phyloP scores from a whole-genome alignment of 1,284 basidiomycete genomes.

The Puccinia brachypodii region DNA sequence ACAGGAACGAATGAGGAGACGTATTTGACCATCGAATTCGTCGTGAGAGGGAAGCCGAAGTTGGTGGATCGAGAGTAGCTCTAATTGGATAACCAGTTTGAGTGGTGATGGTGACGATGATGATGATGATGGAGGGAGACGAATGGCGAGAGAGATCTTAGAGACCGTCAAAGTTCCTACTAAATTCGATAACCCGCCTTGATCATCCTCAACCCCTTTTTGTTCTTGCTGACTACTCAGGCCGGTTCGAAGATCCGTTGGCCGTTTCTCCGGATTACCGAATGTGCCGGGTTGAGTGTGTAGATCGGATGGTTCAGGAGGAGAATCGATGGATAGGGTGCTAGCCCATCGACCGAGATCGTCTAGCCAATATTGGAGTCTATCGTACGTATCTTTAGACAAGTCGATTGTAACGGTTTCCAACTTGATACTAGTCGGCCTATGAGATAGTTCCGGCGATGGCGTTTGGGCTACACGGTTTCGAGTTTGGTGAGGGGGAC shows the following conservation, averaged over 20 bases:
- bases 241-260: not conserved
- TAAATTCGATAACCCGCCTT: not conserved
- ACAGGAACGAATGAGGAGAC: not conserved
- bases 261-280: not conserved
- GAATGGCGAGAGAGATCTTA: constrained; percentile 9
- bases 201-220: not conserved
- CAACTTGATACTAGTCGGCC: constrained; percentile 8
- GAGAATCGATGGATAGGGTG: not conserved
- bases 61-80: constrained; percentile 15
- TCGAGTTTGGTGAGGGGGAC: not conserved
- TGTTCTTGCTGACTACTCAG: not conserved
- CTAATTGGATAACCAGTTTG: constrained; percentile 14
- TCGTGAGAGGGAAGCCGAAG: not conserved
- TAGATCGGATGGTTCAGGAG: not conserved
- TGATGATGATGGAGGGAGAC: not conserved
- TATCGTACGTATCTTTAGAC: constrained; percentile 35
- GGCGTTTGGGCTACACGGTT: not conserved
- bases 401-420: constrained; percentile 26
- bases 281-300: not conserved
- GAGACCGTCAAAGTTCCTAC: constrained; percentile 12
- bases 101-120: not conserved
- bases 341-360: constrained; percentile 34
- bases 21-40: constrained; percentile 1
- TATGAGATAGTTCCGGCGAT: not conserved
- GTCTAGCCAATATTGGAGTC: constrained; percentile 47